Percentiles rank a stretch among this genome's conserved stretches.
Conservation (phyloP, 129 eudicot species). For the Ambrosia trifida region DNA sequence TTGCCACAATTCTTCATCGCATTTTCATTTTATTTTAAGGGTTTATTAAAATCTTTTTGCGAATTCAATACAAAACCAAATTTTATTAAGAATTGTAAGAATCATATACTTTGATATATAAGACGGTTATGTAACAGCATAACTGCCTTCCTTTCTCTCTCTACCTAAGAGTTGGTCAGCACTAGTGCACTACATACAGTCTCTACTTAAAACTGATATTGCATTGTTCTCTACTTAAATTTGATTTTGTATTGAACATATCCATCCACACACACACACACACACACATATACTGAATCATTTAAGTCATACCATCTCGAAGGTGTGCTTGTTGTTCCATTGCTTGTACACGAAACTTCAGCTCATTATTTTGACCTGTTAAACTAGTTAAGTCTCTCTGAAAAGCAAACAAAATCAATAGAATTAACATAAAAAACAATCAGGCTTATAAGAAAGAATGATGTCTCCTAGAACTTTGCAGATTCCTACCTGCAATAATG, state of each 20-base stretch:
- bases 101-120: background rate
- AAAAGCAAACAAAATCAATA: constrained; percentile 15
- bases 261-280: too few relatives aligned
- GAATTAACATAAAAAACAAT: background rate
- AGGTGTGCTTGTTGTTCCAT: constrained; percentile 95
- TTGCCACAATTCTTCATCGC: too few relatives aligned
- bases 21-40: background rate
- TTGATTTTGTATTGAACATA: background rate
- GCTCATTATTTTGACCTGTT: constrained; percentile 70
- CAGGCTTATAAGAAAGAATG: background rate
- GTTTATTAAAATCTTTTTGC: too few relatives aligned
- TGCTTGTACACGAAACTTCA: constrained; percentile 88
- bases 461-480: background rate
- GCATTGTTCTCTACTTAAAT: background rate
- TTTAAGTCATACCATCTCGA: constrained; percentile 68
- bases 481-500: constrained; percentile 64
- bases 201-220: background rate
- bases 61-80: background rate
- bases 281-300: background rate
- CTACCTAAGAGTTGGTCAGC: background rate
- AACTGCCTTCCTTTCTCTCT: background rate
- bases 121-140: background rate
- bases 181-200: background rate
- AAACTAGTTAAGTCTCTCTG: constrained; percentile 80
- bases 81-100: background rate